Conservation (phyloP, 176 grass and related monocot species). For the Oryza meyeriana region DNA sequence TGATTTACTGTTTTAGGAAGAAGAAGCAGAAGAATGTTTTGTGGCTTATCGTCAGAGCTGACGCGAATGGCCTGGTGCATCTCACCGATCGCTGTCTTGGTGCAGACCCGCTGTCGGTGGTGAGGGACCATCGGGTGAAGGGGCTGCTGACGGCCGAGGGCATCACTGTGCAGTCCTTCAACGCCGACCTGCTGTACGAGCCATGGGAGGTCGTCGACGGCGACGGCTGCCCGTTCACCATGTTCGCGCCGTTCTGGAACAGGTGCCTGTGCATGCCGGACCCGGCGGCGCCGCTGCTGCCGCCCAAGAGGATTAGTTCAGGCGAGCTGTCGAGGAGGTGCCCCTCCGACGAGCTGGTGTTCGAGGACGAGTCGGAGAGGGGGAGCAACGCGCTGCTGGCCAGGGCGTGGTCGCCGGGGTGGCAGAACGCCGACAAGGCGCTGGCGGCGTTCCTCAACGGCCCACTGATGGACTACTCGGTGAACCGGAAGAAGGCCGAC, state of each 20-base stretch:
- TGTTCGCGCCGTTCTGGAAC: constrained; percentile 95
- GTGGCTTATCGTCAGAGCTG: constrained; percentile 22
- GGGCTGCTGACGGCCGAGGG: constrained; percentile 66
- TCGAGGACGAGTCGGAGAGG: constrained; percentile 87
- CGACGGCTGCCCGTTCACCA: constrained; percentile 72
- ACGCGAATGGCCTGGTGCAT: constrained; percentile 31
- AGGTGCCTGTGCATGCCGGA: constrained; percentile 87
- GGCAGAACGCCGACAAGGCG: constrained; percentile 88
- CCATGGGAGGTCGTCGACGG: constrained; percentile 97
- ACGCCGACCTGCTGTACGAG: constrained; percentile 93
- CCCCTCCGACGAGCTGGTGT: constrained; percentile 61
- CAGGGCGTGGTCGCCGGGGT: constrained; percentile 94
- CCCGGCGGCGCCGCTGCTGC: constrained; percentile 74
- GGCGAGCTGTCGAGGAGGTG: constrained; percentile 57
- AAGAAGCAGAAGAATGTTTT: neutral
- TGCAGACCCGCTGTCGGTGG: constrained; percentile 91
- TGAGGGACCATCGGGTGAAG: constrained; percentile 80
- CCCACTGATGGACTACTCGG: constrained; percentile 71
- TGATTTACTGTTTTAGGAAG: neutral
- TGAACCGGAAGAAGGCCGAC: constrained; percentile 85
- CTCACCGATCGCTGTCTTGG: constrained; percentile 43
- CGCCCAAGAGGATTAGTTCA: constrained; percentile 67
- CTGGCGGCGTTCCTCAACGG: constrained; percentile 80
- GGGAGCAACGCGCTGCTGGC: constrained; percentile 98
- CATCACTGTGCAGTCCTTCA: constrained; percentile 84